Evolutionary conservation across 192 early-diverging fungal species (phyloP).

Genomic region (Spizellomyces sp.): DNA sequence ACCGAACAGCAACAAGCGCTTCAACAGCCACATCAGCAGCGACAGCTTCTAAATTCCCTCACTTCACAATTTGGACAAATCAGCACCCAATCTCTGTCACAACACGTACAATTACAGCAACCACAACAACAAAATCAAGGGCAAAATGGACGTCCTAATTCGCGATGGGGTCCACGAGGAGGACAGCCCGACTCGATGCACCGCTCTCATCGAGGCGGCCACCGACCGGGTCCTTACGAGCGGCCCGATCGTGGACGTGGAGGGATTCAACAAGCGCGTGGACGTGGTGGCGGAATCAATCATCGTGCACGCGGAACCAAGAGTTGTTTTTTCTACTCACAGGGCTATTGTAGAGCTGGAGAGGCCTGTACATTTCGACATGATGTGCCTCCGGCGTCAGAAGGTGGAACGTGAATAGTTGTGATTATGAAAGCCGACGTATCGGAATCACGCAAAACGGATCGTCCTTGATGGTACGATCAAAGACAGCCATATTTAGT

Average conservation of each 20-base stretch:
- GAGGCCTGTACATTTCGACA: constrained; percentile 9
- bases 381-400: background rate
- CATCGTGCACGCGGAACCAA: constrained; percentile 1
- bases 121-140: background rate
- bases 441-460: too few species aligned
- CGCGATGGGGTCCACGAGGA: background rate
- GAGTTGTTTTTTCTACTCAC: constrained; percentile 5
- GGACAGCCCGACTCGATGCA: background rate
- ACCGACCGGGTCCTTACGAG: background rate
- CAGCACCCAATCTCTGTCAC: background rate
- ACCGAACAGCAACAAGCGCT: background rate
- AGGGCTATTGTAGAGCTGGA: constrained; percentile 4
- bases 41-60: background rate
- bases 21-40: background rate
- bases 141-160: background rate
- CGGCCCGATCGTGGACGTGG: background rate
- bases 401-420: too few species aligned
- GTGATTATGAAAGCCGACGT: too few species aligned
- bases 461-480: too few species aligned
- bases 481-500: too few species aligned
- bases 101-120: background rate
- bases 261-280: background rate
- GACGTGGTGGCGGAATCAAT: background rate
- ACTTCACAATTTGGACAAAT: background rate
- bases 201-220: background rate